Conservation (phyloP, 352 stramenopile genomes). For the Hyaloperonospora brassicae region DNA sequence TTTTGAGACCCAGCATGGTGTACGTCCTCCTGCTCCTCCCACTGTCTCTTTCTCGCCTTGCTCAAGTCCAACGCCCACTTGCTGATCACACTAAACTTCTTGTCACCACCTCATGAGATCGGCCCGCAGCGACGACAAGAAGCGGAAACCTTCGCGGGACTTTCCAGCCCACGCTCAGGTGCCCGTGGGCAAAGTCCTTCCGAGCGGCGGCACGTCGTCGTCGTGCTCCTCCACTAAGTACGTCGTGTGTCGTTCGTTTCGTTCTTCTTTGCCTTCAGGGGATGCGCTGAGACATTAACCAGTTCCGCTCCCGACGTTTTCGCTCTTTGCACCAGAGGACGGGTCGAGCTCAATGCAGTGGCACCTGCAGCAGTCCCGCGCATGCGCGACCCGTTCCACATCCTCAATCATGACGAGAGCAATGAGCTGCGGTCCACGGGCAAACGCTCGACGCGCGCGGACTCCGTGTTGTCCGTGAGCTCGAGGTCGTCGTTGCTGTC, state of each 20-base stretch:
- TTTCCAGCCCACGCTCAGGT: constrained; percentile 68
- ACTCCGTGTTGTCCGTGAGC: constrained; percentile 59
- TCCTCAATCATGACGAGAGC: constrained; percentile 44
- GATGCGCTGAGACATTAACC: too few relatives aligned
- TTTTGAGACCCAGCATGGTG: constrained; percentile 11
- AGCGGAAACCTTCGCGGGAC: constrained; percentile 75
- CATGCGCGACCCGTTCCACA: constrained; percentile 74
- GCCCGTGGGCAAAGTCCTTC: constrained; percentile 48
- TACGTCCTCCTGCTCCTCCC: constrained; percentile 12
- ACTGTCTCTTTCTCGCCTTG: constrained; percentile 5
- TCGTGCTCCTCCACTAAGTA: constrained; percentile 24
- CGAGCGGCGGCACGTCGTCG: constrained; percentile 13
- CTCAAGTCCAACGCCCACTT: background rate
- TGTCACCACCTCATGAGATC: constrained; percentile 6
- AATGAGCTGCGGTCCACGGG: constrained; percentile 6
- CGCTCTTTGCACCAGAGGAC: constrained; percentile 24
- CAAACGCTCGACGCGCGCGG: constrained; percentile 26
- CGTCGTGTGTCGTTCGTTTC: background rate
- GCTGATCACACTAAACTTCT: constrained; percentile 6
- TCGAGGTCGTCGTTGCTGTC: constrained; percentile 49
- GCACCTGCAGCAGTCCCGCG: constrained; percentile 40
- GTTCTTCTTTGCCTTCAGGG: too few relatives aligned
- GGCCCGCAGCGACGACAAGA: constrained; percentile 58
- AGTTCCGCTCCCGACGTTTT: background rate
- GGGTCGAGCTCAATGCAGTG: constrained; percentile 42